Percentiles rank a stretch among this genome's conserved stretches.
Conservation (phyloP, 257 asterid genomes). For the Nicotiana paniculata region DNA sequence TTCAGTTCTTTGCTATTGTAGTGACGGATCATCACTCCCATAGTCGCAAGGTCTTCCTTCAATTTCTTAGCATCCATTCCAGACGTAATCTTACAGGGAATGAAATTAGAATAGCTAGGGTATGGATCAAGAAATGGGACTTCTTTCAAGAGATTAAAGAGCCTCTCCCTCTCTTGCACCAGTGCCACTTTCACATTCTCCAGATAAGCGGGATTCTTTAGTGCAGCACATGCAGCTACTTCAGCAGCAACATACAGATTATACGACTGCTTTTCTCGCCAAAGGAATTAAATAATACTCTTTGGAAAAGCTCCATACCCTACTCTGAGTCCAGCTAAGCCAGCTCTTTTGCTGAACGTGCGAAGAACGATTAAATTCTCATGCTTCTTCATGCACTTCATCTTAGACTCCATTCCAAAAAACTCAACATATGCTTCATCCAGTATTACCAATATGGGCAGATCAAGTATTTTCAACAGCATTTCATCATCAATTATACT, state of each 20-base stretch:
- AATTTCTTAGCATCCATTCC: conserved; percentile 87
- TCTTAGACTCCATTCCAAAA: conserved; percentile 76
- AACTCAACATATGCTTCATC: conserved; percentile 97
- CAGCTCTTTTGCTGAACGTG: conserved; percentile 97
- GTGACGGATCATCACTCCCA: conserved; percentile 96
- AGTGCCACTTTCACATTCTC: conserved; percentile 93
- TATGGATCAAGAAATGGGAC: conserved; percentile 82
- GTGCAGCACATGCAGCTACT: conserved; percentile 91
- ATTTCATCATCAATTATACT: conserved; percentile 75
- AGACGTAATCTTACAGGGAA: conserved; percentile 83
- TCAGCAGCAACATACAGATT: conserved; percentile 97
- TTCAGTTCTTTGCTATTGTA: conserved; percentile 78
- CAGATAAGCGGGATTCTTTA: conserved; percentile 68
- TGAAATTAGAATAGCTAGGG: conserved; percentile 88
- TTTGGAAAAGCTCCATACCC: conserved; percentile 95
- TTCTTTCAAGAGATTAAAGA: conserved; percentile 71
- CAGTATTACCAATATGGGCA: conserved; percentile 83
- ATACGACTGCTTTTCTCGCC: conserved; percentile 99
- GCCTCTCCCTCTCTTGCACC: conserved; percentile 82
- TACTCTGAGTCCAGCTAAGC: conserved; percentile 89
- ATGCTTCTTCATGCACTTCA: conserved; percentile 93
- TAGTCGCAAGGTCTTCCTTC: conserved; percentile 79
- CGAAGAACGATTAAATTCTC: conserved; percentile 95
- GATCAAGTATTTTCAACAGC: conserved; percentile 59
- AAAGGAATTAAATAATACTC: conserved; percentile 80